These are phyloP conservation scores for Kluyveromyces marxianus DNA, from an alignment of 1,139 yeast genomes.

Conservation along the genomic window DNA sequence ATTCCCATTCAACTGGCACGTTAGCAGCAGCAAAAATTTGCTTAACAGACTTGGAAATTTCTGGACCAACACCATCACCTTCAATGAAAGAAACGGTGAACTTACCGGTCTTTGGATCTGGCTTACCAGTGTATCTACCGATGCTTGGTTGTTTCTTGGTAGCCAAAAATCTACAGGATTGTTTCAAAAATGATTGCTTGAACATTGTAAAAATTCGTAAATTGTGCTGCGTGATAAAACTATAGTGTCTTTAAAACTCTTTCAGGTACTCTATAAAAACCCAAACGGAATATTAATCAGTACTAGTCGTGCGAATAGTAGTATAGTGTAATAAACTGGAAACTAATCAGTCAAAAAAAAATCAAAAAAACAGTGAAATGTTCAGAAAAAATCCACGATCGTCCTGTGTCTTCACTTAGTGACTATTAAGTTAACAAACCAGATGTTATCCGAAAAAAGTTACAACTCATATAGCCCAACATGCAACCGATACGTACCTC, in stretches of 20 bases:
- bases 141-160: slow-evolving; percentile 24
- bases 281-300: background rate
- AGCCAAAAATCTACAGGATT: slow-evolving; percentile 19
- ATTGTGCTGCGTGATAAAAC: no score
- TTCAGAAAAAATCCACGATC: no score
- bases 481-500: no score
- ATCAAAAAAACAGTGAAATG: no score
- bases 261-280: background rate
- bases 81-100: slow-evolving; percentile 93
- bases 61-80: slow-evolving; percentile 98
- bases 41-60: slow-evolving; percentile 89
- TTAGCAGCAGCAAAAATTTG: slow-evolving; percentile 86
- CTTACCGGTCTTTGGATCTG: slow-evolving; percentile 48
- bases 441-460: no score
- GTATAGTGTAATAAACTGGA: no score
- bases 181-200: slow-evolving; percentile 18
- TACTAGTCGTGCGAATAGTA: no score
- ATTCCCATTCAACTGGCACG: slow-evolving; percentile 96
- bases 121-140: slow-evolving; percentile 28
- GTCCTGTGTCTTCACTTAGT: no score
- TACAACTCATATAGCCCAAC: no score
- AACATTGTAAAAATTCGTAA: slow-evolving; percentile 12
- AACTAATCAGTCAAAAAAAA: no score
- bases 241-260: no score
- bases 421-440: no score